Conservation (phyloP, 1,284 basidiomycete species). For the Puccinia triticina region DNA sequence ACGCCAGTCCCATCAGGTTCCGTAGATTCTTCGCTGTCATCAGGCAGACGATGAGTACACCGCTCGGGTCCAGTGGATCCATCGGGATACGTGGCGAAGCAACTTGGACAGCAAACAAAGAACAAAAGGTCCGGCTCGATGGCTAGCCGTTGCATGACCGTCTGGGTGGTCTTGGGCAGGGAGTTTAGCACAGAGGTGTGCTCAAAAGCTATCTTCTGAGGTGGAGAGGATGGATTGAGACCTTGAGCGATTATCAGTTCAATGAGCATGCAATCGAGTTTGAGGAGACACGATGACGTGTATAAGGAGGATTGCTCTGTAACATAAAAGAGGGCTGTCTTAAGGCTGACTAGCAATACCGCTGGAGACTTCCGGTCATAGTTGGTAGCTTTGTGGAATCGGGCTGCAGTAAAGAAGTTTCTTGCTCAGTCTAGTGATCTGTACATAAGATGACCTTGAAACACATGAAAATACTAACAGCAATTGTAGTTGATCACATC, state of each 20-base stretch:
- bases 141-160: background rate
- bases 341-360: background rate
- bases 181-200: background rate
- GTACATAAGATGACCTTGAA: too few species aligned
- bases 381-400: too few species aligned
- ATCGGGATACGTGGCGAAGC: conserved; percentile 11
- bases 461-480: too few species aligned
- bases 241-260: background rate
- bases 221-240: background rate
- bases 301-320: background rate
- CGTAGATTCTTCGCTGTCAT: background rate
- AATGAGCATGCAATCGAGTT: background rate
- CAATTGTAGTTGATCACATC: too few species aligned
- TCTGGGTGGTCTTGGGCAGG: background rate
- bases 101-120: background rate
- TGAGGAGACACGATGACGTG: background rate
- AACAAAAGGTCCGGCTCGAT: background rate
- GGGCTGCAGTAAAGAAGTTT: too few species aligned
- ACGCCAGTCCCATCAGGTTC: too few species aligned
- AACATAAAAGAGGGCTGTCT: conserved; percentile 13
- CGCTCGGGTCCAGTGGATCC: background rate
- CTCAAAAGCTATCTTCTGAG: background rate
- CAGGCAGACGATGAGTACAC: too few species aligned
- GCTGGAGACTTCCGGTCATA: too few species aligned
- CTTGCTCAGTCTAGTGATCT: too few species aligned